Evolutionary conservation across 805 yeast species (phyloP).

Genomic region (Pichia membranifaciens): DNA sequence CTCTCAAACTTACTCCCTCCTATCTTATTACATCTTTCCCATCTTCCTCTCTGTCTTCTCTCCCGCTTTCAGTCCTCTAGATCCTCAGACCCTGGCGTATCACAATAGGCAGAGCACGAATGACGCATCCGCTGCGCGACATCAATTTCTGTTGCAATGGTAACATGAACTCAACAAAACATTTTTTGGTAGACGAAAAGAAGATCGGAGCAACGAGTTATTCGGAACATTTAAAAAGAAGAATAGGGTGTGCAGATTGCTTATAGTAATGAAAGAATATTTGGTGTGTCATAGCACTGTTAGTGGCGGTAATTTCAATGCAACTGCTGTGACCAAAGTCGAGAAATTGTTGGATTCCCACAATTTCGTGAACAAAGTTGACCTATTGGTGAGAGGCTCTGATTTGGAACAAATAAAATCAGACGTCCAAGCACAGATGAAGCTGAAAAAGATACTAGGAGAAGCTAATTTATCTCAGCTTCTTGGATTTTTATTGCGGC

Average conservation of each 20-base stretch:
- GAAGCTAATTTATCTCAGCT: neutral
- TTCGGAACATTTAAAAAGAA: no score
- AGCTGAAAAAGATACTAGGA: neutral
- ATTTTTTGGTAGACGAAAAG: no score
- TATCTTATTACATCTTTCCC: no score
- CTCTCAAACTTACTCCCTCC: no score
- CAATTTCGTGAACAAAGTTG: conserved; percentile 26
- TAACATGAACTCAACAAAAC: conserved; percentile 2
- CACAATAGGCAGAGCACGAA: no score
- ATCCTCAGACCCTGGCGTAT: no score
- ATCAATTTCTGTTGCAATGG: neutral
- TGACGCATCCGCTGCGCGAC: neutral
- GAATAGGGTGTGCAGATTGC: no score
- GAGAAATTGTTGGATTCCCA: conserved; percentile 17
- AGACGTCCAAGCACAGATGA: neutral
- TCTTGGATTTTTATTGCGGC: neutral
- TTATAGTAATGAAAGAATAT: neutral
- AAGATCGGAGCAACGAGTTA: no score
- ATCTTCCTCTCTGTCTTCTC: no score
- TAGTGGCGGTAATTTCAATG: conserved; percentile 4
- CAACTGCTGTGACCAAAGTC: neutral
- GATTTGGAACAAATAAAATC: neutral
- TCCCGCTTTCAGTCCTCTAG: no score
- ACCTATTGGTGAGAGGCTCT: conserved; percentile 9
- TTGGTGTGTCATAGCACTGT: neutral